Base-by-base conservation (phyloP, 2,329 filamentous ascomycete genomes). In the Diplodia corticola region DNA sequence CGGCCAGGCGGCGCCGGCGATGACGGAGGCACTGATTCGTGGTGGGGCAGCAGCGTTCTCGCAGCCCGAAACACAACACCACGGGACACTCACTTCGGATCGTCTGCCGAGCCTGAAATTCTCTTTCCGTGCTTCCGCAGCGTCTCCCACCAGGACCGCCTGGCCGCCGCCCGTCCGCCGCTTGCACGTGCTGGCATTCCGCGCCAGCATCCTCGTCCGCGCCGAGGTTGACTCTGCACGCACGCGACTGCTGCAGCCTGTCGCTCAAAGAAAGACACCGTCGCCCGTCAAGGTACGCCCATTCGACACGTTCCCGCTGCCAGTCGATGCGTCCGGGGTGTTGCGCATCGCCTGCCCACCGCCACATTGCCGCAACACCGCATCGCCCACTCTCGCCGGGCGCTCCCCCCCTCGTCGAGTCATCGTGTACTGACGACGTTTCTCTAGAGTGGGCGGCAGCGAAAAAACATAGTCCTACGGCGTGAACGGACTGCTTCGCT, bases 41-140 rank as follows among this genome's bases (percentile, higher is more conserved):
- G 40, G 63, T 48, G 63, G 37, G 28, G 63, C 63, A 33, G 13
- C 51, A 55, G 63, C 50, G 48, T 49, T 28, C 22, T 50, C 33
- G 48, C 53, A 65, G 54, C 64, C 64, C 64, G 64, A 65, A 65
- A 60, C 54, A 59, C 59, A 54, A 65, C 59, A 54, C 59, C 64
- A 54, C 59, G 24, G 51, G 20, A 57, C 51, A n/a, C 26, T 65
- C 63, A 57, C 49, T 26, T 65, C 63, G 37, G 30, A 35, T 55
- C 30, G 22, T 33, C 20, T 26, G 48, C 54, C 64, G 64, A 51
- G 54, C 64, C n/a, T 44, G 35, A 28, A 37, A 49, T 53, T 59
- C 44, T 40, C 53, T 66, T 46, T n/a, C 57, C 28, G 26, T n/a
- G 26, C 30, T 20, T 20, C 13, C n/a, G 40, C 40, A 44, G 40